These are phyloP conservation scores for Phytophthora citrophthora DNA, from an alignment of 352 stramenopile species.

Conservation along the genomic window DNA sequence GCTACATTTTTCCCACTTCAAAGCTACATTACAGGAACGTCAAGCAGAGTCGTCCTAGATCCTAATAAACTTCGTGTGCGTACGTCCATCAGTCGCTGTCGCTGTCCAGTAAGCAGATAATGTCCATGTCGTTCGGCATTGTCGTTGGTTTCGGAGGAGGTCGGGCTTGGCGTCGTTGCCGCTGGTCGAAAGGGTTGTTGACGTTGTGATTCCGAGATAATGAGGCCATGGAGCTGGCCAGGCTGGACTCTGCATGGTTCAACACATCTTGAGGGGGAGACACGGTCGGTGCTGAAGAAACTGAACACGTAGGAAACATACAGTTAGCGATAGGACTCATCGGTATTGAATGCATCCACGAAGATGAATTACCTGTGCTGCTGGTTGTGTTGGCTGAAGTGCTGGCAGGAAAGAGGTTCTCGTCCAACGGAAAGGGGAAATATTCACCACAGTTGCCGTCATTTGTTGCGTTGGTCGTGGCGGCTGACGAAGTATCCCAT, in stretches of 20 bases:
- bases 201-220: conserved; percentile 67
- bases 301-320: conserved; percentile 22
- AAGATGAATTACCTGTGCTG: conserved; percentile 21
- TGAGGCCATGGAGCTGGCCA: conserved; percentile 70
- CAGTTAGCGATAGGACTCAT: conserved; percentile 42
- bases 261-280: conserved; percentile 33
- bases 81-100: conserved; percentile 65
- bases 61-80: conserved; percentile 18
- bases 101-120: conserved; percentile 83
- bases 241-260: conserved; percentile 49
- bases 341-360: conserved; percentile 44
- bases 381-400: conserved; percentile 21
- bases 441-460: conserved; percentile 48
- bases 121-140: conserved; percentile 52
- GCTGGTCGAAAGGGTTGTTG: conserved; percentile 55
- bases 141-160: conserved; percentile 23
- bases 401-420: conserved; percentile 54
- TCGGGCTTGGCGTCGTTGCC: conserved; percentile 29
- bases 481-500: conserved; percentile 52
- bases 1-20: conserved; percentile 19
- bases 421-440: conserved; percentile 66
- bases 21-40: neutral
- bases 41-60: conserved; percentile 15
- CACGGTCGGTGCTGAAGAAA: conserved; percentile 12
- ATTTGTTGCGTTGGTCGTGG: conserved; percentile 28